Conservation (phyloP, 352 stramenopile species). For the Thalassiosira hispida region DNA sequence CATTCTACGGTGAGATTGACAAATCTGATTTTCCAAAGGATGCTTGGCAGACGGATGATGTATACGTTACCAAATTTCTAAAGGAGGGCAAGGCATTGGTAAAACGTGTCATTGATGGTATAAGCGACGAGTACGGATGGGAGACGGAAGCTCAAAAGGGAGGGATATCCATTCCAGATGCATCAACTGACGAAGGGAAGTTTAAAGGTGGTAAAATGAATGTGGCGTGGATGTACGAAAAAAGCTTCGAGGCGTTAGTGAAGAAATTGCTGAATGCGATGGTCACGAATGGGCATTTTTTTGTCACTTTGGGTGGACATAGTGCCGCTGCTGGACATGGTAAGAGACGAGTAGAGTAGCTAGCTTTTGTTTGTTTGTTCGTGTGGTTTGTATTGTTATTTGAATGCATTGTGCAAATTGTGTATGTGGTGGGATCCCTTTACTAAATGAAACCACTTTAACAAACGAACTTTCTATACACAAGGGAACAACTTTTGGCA, state of each 20-base stretch:
- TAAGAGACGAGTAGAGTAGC: neutral
- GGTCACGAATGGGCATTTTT: conserved; percentile 73
- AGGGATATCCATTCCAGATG: neutral
- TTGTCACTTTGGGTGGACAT: conserved; percentile 51
- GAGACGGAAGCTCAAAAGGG: neutral
- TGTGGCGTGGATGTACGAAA: conserved; percentile 46
- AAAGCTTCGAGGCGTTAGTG: conserved; percentile 46
- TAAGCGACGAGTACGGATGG: conserved; percentile 66
- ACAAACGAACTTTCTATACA: too few relatives aligned
- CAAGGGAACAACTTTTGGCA: conserved; percentile 73
- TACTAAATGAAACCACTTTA: too few relatives aligned
- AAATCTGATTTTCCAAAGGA: conserved; percentile 54
- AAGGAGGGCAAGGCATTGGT: conserved; percentile 54
- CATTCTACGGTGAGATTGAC: conserved; percentile 31
- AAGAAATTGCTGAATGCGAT: conserved; percentile 73
- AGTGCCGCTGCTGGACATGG: conserved; percentile 38
- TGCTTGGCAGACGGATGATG: conserved; percentile 66
- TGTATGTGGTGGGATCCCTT: too few relatives aligned
- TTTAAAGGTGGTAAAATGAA: neutral
- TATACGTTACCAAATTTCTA: conserved; percentile 58
- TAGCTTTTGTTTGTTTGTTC: too few relatives aligned
- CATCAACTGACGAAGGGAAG: neutral
- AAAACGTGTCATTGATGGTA: conserved; percentile 55
- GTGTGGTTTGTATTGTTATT: too few relatives aligned
- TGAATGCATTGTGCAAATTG: too few relatives aligned